Evolutionary conservation across 495 filamentous ascomycete genomes (phyloP), one percentile per base, ranked within the genome.

Genomic region (Cercophora scortea): DNA sequence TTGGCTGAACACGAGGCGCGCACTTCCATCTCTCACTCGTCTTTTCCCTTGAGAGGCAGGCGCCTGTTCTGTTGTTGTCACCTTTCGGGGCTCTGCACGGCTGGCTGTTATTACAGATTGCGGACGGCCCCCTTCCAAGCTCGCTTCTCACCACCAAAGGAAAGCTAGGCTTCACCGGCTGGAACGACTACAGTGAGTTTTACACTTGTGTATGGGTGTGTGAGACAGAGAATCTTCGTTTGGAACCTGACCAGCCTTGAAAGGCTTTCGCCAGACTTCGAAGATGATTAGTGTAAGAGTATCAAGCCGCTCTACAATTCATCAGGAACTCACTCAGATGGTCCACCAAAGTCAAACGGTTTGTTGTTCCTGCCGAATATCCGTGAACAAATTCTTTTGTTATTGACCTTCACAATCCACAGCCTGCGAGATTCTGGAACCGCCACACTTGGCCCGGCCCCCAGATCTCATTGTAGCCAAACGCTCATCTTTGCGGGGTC

Each of bases 171-270:
- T 25, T 2, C 17, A 18, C 13, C 41, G 41, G 41, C 16, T 18
- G 41, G 7, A 40, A 47, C 19, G 45, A 32, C 32, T 39, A 38
- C 45, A 9, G 77, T 95, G 58, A 69, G 54, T 57, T 48, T 25
- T 25, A 13, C 19, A 41, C 4, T 36, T 49, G 33, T 2, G 36
- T 38, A n/a, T n/a, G 9, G 2, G 36, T 8, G 36, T 11, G 36
- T 11, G 36, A 38, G 0, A 89, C 89, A 40, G 36, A 19, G 16
- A 42, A 1, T 32, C 33, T 33, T 44, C 42, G 32, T 15, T 25
- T 49, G 47, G 50, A 50, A 53, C 51, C 55, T 57, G 38, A 57
- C 55, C 45, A 52, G 32, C 32, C 19, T 45, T 13, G 32, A 39
- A 43, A 51, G 42, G 40, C 25, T 32, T 32, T 32, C 33, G 38